Conservation (phyloP, 2,329 filamentous ascomycete species). For the Cladosporium halotolerans region DNA sequence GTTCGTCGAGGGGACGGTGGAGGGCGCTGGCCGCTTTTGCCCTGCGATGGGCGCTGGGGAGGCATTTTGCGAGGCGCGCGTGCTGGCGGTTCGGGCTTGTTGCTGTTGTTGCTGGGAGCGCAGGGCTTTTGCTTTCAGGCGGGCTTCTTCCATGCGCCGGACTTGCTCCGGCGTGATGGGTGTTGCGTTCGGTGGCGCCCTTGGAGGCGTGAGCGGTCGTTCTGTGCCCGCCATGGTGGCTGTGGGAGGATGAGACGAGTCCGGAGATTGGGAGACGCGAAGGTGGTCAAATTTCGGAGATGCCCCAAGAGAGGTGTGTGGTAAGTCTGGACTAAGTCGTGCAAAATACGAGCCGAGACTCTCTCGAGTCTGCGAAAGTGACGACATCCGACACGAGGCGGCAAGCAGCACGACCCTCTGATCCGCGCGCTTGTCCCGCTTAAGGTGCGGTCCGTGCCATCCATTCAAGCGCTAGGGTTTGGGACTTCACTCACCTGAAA, state of each 20-base stretch:
- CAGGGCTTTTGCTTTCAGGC: constrained; percentile 81
- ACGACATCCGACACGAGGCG: background rate
- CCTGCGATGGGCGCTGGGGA: constrained; percentile 45
- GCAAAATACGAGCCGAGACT: no score
- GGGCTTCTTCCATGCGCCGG: constrained; percentile 67
- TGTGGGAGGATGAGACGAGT: background rate
- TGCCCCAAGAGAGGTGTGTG: no score
- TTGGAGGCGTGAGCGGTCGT: constrained; percentile 44
- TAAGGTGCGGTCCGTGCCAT: background rate
- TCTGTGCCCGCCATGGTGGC: constrained; percentile 29
- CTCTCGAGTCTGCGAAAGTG: background rate
- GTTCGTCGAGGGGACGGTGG: constrained; percentile 51
- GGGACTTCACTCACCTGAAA: no score
- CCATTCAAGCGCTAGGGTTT: no score
- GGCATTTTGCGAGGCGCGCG: constrained; percentile 16
- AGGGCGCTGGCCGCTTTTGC: constrained; percentile 62
- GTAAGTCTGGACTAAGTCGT: no score
- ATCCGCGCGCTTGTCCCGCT: background rate
- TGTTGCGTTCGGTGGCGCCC: constrained; percentile 34
- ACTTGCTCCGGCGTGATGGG: constrained; percentile 57
- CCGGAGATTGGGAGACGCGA: no score
- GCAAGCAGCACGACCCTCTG: background rate
- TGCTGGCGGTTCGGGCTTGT: constrained; percentile 22
- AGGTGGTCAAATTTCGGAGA: no score
- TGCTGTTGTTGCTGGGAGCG: constrained; percentile 47